Evolutionary conservation across 2,329 filamentous ascomycete species (phyloP), one percentile per base, ranked within the genome.

Genomic region (Stemphylium lycopersici): DNA sequence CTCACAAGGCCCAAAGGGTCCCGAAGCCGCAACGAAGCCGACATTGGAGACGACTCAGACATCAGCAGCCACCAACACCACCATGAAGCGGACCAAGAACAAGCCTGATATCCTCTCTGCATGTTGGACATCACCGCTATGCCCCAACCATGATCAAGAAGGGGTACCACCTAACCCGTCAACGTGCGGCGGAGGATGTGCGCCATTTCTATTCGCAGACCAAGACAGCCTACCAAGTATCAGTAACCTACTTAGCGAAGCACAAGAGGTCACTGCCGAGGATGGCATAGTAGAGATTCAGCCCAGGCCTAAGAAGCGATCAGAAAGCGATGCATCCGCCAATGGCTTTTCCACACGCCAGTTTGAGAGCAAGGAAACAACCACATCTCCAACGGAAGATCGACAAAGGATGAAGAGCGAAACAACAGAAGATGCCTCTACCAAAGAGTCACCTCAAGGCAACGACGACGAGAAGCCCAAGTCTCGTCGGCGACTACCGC

Each of bases 51-150:
- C 56, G 33, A 62, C 54, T 29, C 60, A 65, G 43, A 36, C 56
- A 2, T 49, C 62, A 31, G 29, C 46, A 36, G 50, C 56, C 39
- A 56, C 66, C 3, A 69, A 63, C 6, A 48, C 53, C 13, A 36
- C 46, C 5, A 45, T 40, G 3, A 76, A 76, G 61, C 67, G 74
- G n/a, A 72, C 56, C 47, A 75, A 70, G 59, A 68, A 60, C 44
- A 71, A 72, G 51, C 66, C 72, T 26, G 75, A 77, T 47, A 69
- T 72, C 22, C 55, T 76, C 6, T 75, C 75, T 22, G 73, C 74
- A 13, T 77, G 75, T 57, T 77, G 75, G 75, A 76, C 73, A 6
- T 77, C 74, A 32, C 75, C 75, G 11, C 58, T 77, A 3, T 77
- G 75, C 50, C 75, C 75, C 12, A 76, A 77, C 26, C 70, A 76